Percentiles rank a stretch among this genome's conserved stretches.
Evolutionary conservation across 2,329 filamentous ascomycete genomes (phyloP).

Genomic region (Aspergillus japonicus): DNA sequence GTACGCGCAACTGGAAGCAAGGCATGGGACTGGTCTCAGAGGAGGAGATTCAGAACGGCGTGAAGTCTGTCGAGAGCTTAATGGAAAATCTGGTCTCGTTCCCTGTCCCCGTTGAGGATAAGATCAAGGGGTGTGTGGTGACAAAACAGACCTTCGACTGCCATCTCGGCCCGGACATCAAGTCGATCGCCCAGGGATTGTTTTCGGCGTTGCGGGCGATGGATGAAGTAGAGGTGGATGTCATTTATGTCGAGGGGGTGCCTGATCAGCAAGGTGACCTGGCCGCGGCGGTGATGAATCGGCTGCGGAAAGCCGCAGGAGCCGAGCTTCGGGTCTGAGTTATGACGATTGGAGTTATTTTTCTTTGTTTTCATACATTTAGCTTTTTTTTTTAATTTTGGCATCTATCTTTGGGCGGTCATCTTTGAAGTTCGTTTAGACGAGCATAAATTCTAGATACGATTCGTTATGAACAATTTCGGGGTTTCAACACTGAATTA

Average conservation of each 20-base stretch:
- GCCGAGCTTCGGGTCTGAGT: slow-evolving; percentile 52
- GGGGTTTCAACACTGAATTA: too few species aligned
- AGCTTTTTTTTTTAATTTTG: neutral
- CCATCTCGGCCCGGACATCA: slow-evolving; percentile 66
- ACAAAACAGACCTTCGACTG: slow-evolving; percentile 61
- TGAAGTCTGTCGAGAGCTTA: slow-evolving; percentile 24
- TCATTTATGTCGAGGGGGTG: slow-evolving; percentile 90
- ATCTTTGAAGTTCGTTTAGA: neutral
- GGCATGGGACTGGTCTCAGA: slow-evolving; percentile 29
- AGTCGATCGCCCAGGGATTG: slow-evolving; percentile 77
- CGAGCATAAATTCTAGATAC: slow-evolving; percentile 7
- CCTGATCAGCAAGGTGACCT: slow-evolving; percentile 69
- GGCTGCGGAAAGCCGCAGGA: slow-evolving; percentile 72
- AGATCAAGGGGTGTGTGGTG: slow-evolving; percentile 16
- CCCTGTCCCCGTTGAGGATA: slow-evolving; percentile 26
- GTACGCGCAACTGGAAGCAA: slow-evolving; percentile 38
- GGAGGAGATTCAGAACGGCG: slow-evolving; percentile 22
- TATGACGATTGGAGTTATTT: slow-evolving; percentile 6
- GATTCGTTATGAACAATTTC: slow-evolving; percentile 1
- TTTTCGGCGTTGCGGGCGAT: slow-evolving; percentile 86
- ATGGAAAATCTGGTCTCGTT: slow-evolving; percentile 30
- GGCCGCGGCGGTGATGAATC: slow-evolving; percentile 83
- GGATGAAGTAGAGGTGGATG: slow-evolving; percentile 73
- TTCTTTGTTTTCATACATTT: neutral
- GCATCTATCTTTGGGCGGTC: neutral